phyloP scores from a whole-genome alignment of 2,329 filamentous ascomycete genomes.

The Botrytis squamosa region DNA sequence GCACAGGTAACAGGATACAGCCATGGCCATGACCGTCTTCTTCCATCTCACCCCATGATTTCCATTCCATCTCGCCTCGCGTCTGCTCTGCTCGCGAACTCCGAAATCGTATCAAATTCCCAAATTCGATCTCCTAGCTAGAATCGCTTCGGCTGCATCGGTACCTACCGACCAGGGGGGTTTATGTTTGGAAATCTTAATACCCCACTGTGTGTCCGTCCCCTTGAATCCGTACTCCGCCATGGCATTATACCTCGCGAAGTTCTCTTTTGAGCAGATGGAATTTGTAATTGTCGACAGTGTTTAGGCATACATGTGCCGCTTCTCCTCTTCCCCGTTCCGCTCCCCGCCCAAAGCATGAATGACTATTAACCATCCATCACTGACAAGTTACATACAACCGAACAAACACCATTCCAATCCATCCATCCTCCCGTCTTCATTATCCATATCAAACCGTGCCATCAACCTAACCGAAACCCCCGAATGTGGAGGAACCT shows the following conservation, averaged over 20 bases:
- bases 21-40: slow-evolving; percentile 3
- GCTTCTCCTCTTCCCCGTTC: not conserved
- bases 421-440: not conserved
- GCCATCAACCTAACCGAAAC: not conserved
- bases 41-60: not conserved
- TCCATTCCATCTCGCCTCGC: slow-evolving; percentile 2
- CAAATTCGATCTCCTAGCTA: not conserved
- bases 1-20: slow-evolving; percentile 14
- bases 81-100: slow-evolving; percentile 1
- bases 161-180: slow-evolving; percentile 14
- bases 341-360: not conserved
- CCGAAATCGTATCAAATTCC: not conserved
- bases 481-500: slow-evolving; percentile 16
- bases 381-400: too few relatives aligned
- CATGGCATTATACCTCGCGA: not conserved
- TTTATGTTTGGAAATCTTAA: not conserved
- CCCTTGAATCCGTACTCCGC: not conserved
- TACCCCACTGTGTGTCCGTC: slow-evolving; percentile 7
- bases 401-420: not conserved
- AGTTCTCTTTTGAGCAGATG: slow-evolving; percentile 2
- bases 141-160: slow-evolving; percentile 2
- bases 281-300: not conserved
- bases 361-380: not conserved
- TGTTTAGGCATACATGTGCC: not conserved
- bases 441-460: slow-evolving; percentile 15